These are phyloP conservation scores for Trichosporon sp. DNA, from an alignment of 1,284 basidiomycete species.

Conservation along the genomic window DNA sequence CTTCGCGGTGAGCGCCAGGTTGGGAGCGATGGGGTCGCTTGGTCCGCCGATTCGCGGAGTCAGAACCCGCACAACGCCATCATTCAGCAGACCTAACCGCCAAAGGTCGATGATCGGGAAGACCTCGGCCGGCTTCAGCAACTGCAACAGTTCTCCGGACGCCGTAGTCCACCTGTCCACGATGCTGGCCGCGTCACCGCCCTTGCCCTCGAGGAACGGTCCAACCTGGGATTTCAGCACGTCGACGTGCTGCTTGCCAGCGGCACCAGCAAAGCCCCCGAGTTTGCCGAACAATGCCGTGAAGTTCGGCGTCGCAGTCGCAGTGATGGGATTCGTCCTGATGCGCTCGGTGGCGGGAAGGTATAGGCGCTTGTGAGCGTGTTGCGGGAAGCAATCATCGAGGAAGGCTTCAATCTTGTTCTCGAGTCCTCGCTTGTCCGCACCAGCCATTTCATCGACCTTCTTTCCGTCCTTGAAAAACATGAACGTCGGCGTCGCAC, in stretches of 20 bases:
- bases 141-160: slow-evolving; percentile 59
- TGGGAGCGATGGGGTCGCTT: slow-evolving; percentile 25
- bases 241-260: slow-evolving; percentile 57
- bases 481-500: slow-evolving; percentile 81
- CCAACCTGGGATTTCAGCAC: slow-evolving; percentile 61
- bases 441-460: slow-evolving; percentile 76
- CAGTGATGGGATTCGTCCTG: slow-evolving; percentile 74
- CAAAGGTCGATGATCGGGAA: slow-evolving; percentile 84
- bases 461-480: slow-evolving; percentile 78
- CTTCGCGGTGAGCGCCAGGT: slow-evolving; percentile 57
- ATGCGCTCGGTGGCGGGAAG: slow-evolving; percentile 67
- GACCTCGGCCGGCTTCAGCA: slow-evolving; percentile 64
- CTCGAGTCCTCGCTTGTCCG: slow-evolving; percentile 53
- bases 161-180: slow-evolving; percentile 60
- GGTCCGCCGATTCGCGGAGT: slow-evolving; percentile 54
- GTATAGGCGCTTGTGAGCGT: slow-evolving; percentile 69
- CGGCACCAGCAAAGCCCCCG: slow-evolving; percentile 59
- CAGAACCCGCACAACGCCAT: slow-evolving; percentile 62
- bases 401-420: slow-evolving; percentile 43
- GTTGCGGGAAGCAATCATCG: slow-evolving; percentile 62
- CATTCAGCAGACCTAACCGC: slow-evolving; percentile 73
- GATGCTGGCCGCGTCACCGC: slow-evolving; percentile 41
- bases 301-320: slow-evolving; percentile 69
- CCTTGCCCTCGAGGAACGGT: slow-evolving; percentile 67
- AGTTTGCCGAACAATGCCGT: slow-evolving; percentile 69